phyloP scores from a whole-genome alignment of 208 protist genomes.

The Leishmania major region DNA sequence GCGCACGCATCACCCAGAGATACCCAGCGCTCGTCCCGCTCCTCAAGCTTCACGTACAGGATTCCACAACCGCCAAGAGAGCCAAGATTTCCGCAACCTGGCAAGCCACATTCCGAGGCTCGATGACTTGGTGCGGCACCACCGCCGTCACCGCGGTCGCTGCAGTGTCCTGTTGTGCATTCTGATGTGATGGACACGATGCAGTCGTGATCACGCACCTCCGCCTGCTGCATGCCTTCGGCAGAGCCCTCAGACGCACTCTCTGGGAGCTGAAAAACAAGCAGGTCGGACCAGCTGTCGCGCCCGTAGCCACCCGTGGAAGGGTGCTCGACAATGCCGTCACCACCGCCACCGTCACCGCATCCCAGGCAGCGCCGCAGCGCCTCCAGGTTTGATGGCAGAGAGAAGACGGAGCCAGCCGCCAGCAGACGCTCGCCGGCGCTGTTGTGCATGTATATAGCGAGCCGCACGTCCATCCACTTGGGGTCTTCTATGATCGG shows the following conservation, averaged over 20 bases:
- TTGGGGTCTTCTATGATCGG: conserved; percentile 13
- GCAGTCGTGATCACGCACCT: background rate
- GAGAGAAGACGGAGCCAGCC: conserved; percentile 18
- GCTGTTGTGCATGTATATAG: conserved; percentile 23
- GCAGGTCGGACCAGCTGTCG: conserved; percentile 42
- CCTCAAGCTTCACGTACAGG: conserved; percentile 10
- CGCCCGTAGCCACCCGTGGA: conserved; percentile 8
- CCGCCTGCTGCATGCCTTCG: background rate
- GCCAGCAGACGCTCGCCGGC: conserved; percentile 18
- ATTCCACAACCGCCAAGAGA: conserved; percentile 4
- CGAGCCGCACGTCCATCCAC: conserved; percentile 27
- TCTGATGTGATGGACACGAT: background rate
- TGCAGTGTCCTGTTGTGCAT: background rate
- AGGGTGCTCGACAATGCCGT: background rate
- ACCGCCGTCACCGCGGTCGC: background rate
- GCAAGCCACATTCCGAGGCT: background rate
- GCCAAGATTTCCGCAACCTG: background rate
- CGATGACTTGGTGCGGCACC: background rate
- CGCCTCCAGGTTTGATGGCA: conserved; percentile 23
- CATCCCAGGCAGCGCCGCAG: conserved; percentile 12
- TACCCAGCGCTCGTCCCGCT: conserved; percentile 23
- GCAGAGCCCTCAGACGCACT: background rate
- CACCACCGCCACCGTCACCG: conserved; percentile 3
- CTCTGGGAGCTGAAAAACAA: conserved; percentile 27
- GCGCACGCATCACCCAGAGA: background rate